Evolutionary conservation across 306 rosid species (phyloP).

Genomic region (Cicer judaicum): DNA sequence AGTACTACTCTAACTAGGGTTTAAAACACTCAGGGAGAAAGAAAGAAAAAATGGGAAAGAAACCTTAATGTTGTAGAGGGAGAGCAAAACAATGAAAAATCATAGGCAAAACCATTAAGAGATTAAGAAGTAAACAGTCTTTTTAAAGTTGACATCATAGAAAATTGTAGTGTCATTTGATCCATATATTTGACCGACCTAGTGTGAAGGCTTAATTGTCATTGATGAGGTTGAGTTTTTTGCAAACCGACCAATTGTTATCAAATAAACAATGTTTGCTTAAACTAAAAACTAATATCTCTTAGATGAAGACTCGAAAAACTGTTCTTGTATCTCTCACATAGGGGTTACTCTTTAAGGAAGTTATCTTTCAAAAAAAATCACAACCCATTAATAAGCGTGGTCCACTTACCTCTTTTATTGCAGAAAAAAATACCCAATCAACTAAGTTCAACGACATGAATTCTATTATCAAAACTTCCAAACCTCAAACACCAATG

Average conservation of each 20-base stretch:
- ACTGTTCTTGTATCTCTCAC: too few relatives aligned
- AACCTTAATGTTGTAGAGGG: background rate
- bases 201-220: constrained; percentile 6
- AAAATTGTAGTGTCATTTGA: background rate
- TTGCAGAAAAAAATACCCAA: background rate
- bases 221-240: background rate
- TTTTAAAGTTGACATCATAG: background rate
- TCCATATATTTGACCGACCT: background rate
- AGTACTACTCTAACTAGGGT: background rate
- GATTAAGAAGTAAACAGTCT: background rate
- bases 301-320: too few relatives aligned
- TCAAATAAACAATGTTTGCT: background rate
- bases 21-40: background rate
- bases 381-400: background rate
- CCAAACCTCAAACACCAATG: constrained; percentile 8
- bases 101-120: background rate
- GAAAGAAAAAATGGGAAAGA: background rate
- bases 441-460: background rate
- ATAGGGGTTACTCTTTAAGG: background rate
- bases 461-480: constrained; percentile 12
- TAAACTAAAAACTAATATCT: too few relatives aligned
- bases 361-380: constrained; percentile 12
- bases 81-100: too few relatives aligned
- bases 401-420: background rate
- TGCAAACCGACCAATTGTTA: background rate